These are phyloP conservation scores for Cutaneotrichosporon cyanovorans DNA, from an alignment of 1,284 basidiomycete genomes.

Conservation along the genomic window DNA sequence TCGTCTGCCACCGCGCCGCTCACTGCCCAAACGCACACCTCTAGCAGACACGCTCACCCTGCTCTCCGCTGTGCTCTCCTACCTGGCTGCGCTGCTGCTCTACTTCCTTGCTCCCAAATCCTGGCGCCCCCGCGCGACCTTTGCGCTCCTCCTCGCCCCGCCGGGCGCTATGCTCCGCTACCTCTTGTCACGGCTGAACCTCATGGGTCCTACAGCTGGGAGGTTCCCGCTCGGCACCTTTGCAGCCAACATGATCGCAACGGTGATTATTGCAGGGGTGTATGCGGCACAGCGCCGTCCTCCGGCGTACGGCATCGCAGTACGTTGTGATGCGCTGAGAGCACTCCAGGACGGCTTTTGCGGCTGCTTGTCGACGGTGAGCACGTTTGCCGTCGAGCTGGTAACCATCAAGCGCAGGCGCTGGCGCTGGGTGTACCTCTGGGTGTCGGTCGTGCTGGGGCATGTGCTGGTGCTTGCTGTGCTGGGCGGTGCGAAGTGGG, in stretches of 20 bases:
- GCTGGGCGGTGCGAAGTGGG: constrained; percentile 63
- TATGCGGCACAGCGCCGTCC: constrained; percentile 60
- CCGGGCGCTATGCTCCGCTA: constrained; percentile 83
- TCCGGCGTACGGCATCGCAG: constrained; percentile 31
- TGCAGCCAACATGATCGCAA: constrained; percentile 72
- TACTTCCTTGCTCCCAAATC: constrained; percentile 66
- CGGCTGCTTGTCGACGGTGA: constrained; percentile 88
- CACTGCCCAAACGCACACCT: constrained; percentile 32
- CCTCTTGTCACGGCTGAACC: constrained; percentile 67
- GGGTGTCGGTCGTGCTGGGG: constrained; percentile 60
- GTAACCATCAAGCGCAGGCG: constrained; percentile 51
- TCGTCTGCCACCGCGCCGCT: constrained; percentile 57
- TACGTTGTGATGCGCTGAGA: constrained; percentile 63
- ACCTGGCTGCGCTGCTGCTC: constrained; percentile 56
- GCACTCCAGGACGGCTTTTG: constrained; percentile 87
- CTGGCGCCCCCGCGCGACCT: constrained; percentile 72
- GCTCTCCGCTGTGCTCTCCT: constrained; percentile 40
- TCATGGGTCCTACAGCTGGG: constrained; percentile 47
- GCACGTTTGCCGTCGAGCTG: constrained; percentile 83
- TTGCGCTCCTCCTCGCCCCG: constrained; percentile 82
- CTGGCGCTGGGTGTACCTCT: constrained; percentile 57
- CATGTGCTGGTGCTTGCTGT: constrained; percentile 70
- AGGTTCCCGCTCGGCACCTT: constrained; percentile 81
- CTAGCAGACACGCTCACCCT: constrained; percentile 34
- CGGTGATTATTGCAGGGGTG: constrained; percentile 63